phyloP scores from a whole-genome alignment of 257 asterid genomes.

The Gentiana straminea region DNA sequence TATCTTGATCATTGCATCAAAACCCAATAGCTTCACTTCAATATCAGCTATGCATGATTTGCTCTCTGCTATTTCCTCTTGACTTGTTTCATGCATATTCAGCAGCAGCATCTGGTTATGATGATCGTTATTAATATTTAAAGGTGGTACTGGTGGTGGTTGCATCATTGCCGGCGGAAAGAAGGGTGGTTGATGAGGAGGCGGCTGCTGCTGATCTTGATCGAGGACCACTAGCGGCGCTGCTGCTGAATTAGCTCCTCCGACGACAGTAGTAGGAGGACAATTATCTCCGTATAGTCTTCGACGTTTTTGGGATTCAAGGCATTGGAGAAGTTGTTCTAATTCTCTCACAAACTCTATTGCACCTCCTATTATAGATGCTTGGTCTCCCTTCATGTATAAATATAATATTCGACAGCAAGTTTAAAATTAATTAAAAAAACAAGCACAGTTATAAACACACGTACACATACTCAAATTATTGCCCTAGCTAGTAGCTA shows the following conservation, averaged over 20 bases:
- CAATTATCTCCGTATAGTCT: slow-evolving; percentile 53
- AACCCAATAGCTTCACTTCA: slow-evolving; percentile 75
- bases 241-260: slow-evolving; percentile 29
- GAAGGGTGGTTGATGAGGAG: slow-evolving; percentile 18
- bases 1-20: slow-evolving; percentile 74
- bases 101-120: slow-evolving; percentile 27
- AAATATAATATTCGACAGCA: neutral
- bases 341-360: slow-evolving; percentile 84
- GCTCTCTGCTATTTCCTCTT: slow-evolving; percentile 69
- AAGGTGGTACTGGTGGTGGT: slow-evolving; percentile 21
- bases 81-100: neutral
- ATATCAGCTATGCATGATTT: slow-evolving; percentile 82
- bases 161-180: slow-evolving; percentile 15
- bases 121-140: slow-evolving; percentile 27
- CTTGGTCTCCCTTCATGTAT: slow-evolving; percentile 74
- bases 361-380: slow-evolving; percentile 95
- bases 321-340: slow-evolving; percentile 90
- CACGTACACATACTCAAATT: too few species aligned
- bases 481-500: too few species aligned
- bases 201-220: slow-evolving; percentile 16
- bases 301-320: slow-evolving; percentile 85
- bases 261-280: slow-evolving; percentile 18
- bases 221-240: slow-evolving; percentile 1
- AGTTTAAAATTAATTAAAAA: neutral
- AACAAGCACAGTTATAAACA: neutral